Base-by-base conservation (phyloP, 352 stramenopile species). In the Globisporangium parvum region DNA sequence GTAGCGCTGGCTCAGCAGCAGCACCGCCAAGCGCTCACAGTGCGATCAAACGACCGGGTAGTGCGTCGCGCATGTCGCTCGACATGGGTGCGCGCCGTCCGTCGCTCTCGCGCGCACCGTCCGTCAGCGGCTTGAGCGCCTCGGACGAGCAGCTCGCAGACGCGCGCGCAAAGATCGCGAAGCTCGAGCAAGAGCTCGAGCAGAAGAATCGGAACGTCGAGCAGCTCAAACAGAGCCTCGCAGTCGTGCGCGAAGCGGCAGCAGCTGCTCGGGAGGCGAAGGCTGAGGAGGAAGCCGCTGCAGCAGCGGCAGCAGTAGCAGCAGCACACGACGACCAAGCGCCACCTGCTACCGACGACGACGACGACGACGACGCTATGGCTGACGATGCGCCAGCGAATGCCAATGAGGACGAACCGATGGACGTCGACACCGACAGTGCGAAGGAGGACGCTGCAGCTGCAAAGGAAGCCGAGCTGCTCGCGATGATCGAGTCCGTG, bases 181-280 rank as follows among this genome's bases (percentile, higher is more conserved):
- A 76, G 53, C 64, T 91, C 31, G 77, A 91, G 56, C 70, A 84
- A 47, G 76, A 87, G 42, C 57, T 91, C 50, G 77, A 91, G 40
- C 73, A 91, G 58, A 82, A 83, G 53, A 84, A 83, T 49, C 63
- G 75, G 15, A 67, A 80, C 26, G 71, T 88, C 3, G 75, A 88
- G 55, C 80, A 90, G 59, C 52, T 88, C 40, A 81, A 81, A 49
- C 79, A 89, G 47, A 88, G 70, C 26, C 47, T 88, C 15, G 51
- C 57, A 0, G 69, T 82, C 33, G 68, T 87, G 57, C 75, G 80
- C 40, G 71, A 89, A 44, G 54, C 51, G 2, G 62, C 56, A 14
- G 31, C 23, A 0, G 49, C 39, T 26, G 65, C n/a, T 51, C 66
- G 51, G 45, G 23, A 17, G 5, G 61, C 6, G 21, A 46, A 73